A percentile compares a stretch with the other conserved stretches of the same genome.
phyloP scores from a whole-genome alignment of 1,284 basidiomycete species.

The Apiotrichum sp. region DNA sequence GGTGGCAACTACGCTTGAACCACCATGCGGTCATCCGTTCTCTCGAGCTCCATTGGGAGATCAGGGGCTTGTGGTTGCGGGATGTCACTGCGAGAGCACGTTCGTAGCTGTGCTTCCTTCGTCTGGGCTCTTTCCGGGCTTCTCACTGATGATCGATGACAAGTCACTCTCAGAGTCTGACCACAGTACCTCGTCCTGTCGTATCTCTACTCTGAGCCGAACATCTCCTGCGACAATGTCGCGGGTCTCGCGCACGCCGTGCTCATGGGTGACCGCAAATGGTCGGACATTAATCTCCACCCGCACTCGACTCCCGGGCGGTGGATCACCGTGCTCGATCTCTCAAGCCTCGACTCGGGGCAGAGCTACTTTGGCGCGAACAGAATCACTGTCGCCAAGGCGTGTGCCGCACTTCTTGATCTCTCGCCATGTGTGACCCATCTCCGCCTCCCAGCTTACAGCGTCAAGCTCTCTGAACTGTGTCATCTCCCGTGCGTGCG shows the following conservation, averaged over 20 bases:
- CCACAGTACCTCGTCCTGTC: conserved; percentile 61
- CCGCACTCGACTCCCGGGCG: conserved; percentile 75
- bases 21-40: too few relatives aligned
- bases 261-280: conserved; percentile 60
- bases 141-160: too few relatives aligned
- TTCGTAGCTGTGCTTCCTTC: too few relatives aligned
- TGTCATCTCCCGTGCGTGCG: conserved; percentile 41
- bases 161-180: too few relatives aligned
- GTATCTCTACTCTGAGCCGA: conserved; percentile 59
- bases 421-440: conserved; percentile 61
- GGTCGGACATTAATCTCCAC: conserved; percentile 77
- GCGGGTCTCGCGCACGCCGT: conserved; percentile 57
- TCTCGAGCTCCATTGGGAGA: too few relatives aligned
- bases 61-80: too few relatives aligned
- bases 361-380: conserved; percentile 56
- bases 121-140: too few relatives aligned
- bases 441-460: conserved; percentile 59
- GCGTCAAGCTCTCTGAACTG: conserved; percentile 52
- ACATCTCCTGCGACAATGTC: conserved; percentile 52
- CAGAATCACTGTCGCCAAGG: conserved; percentile 27
- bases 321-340: conserved; percentile 67
- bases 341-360: conserved; percentile 37
- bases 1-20: too few relatives aligned
- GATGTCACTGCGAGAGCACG: too few relatives aligned
- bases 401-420: conserved; percentile 53